Base-by-base conservation (phyloP, 192 early-diverging fungal genomes). In the Linnemannia zychae region DNA sequence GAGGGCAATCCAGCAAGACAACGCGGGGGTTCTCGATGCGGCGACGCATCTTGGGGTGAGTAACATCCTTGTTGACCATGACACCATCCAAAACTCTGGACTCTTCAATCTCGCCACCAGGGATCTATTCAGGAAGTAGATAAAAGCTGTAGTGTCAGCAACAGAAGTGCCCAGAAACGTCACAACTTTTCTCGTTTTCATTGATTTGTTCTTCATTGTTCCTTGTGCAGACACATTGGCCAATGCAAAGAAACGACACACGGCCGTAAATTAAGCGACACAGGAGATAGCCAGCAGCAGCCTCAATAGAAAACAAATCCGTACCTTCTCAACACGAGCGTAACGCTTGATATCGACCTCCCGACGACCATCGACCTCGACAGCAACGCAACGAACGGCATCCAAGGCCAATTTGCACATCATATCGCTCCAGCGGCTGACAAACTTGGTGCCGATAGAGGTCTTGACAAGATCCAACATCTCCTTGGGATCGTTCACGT, bases 31-130 rank as follows among this genome's bases (percentile, higher is more conserved):
- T 99, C 86, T 97, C 96, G 75, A 99, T 99, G 67, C 90, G 89
- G 70, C 99, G 94, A 81, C 98, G 95, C 96, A 96, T 96, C 89
- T 97, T 98, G 78, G 99, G 96, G 88, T 99, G 99, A 36, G 98
- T 99, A 22, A 99, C 97, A 90, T 99, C 99, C 93, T 99, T 99
- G 95, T 98, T 99, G 85, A 99, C 75, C 96, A 99, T 99, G 76
- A 99, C 91, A 74, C 99, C 99, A 82, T 99, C 96, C 87, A 99
- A 92, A 44, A 99, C 98, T 72, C 93, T 90, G 67, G 94, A 98
- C 71, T 99, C 95, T 78, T 99, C 98, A 79, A 99, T 98, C 90
- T 98, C 96, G 72, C 98, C 99, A 78, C 99, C 99, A 37, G 99
- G 99, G 77, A 99, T 94, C 94, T 95, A 76, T 71, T 44, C 3